Evolutionary conservation across 2,329 filamentous ascomycete species (phyloP).

Genomic region (Pseudocercospora fuligena): DNA sequence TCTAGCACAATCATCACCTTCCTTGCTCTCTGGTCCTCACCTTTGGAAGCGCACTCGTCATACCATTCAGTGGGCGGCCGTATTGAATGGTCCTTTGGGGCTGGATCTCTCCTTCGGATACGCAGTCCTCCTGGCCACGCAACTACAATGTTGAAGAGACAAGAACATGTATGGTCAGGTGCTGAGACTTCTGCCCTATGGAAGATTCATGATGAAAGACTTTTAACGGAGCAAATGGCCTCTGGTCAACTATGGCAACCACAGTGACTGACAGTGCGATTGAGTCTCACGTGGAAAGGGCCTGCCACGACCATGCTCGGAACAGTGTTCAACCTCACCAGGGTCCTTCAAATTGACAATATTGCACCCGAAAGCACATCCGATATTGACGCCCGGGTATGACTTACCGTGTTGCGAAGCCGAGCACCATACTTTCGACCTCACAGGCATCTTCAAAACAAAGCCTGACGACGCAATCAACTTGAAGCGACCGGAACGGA

Average conservation of each 20-base stretch:
- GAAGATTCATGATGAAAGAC: background rate
- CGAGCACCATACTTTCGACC: background rate
- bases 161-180: background rate
- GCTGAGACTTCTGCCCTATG: background rate
- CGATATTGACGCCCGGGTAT: slow-evolving; percentile 2
- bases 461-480: background rate
- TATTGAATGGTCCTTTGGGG: background rate
- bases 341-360: background rate
- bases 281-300: background rate
- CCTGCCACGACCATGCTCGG: background rate
- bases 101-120: background rate
- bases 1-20: background rate
- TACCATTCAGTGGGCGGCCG: background rate
- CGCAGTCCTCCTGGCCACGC: background rate
- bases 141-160: background rate
- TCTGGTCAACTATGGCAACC: background rate
- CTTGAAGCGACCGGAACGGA: background rate
- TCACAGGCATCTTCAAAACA: background rate
- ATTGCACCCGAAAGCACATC: background rate
- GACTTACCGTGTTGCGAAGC: background rate
- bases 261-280: background rate
- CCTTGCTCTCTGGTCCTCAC: background rate
- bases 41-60: background rate
- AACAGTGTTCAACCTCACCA: background rate
- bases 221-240: background rate